Conservation (phyloP, 2,329 filamentous ascomycete species). For the Neonectria faginata region DNA sequence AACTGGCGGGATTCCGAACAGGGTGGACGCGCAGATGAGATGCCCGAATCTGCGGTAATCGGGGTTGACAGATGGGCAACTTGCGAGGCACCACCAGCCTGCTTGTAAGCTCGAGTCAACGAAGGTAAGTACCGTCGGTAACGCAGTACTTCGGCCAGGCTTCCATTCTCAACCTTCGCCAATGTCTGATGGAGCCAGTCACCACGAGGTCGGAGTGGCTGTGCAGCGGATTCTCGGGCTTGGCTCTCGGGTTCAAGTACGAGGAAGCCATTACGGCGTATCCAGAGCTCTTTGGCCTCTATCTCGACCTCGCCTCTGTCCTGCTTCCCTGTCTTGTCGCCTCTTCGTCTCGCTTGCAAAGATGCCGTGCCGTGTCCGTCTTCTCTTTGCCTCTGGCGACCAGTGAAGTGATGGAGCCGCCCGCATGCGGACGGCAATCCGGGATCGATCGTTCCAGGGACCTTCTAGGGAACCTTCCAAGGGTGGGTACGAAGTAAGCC, state of each 20-base stretch:
- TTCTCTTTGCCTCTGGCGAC: neutral
- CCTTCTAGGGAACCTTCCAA: constrained; percentile 9
- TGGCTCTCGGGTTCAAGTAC: constrained; percentile 18
- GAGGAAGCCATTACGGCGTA: neutral
- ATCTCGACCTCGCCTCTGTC: neutral
- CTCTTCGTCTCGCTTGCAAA: constrained; percentile 5
- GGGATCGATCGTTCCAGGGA: constrained; percentile 23
- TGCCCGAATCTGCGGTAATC: constrained; percentile 4
- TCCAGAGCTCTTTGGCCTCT: neutral
- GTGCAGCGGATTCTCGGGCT: constrained; percentile 23
- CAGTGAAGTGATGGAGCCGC: constrained; percentile 5
- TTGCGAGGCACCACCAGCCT: neutral
- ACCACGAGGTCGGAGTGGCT: constrained; percentile 26
- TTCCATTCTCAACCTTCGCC: constrained; percentile 12
- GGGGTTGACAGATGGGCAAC: constrained; percentile 2
- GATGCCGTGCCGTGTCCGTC: neutral
- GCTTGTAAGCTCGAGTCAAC: neutral
- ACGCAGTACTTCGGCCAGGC: constrained; percentile 22
- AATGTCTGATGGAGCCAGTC: constrained; percentile 10
- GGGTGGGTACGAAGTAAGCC: constrained; percentile 17
- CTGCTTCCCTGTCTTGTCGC: neutral
- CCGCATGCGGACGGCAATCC: constrained; percentile 13
- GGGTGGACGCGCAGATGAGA: neutral
- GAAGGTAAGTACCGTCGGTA: constrained; percentile 16
- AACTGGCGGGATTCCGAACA: neutral